Evolutionary conservation across 2,329 filamentous ascomycete genomes (phyloP).

Genomic region (Pseudomassariella vexata): DNA sequence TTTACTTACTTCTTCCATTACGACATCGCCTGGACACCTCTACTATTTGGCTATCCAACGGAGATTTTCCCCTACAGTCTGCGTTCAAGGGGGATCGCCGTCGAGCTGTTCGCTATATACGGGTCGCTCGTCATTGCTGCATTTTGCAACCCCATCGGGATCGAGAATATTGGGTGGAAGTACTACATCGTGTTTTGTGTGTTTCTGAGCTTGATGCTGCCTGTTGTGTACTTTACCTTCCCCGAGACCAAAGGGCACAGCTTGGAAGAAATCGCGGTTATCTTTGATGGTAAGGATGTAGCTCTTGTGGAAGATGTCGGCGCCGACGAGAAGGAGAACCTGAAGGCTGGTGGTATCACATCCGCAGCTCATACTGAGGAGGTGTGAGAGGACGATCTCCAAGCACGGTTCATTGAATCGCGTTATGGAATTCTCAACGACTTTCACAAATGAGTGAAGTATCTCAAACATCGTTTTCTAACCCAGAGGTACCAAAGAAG

Average conservation of each 20-base stretch:
- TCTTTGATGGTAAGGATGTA: constrained; percentile 15
- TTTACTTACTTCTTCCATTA: constrained; percentile 42
- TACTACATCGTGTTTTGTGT: constrained; percentile 33
- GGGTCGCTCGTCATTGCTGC: constrained; percentile 21
- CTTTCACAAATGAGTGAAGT: background rate
- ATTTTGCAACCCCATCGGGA: constrained; percentile 31
- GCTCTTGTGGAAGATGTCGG: constrained; percentile 12
- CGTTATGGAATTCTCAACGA: background rate
- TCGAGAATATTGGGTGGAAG: constrained; percentile 30
- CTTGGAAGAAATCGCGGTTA: constrained; percentile 22
- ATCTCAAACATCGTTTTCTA: too few species aligned
- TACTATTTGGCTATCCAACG: constrained; percentile 36
- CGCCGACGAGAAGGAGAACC: constrained; percentile 7
- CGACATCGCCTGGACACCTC: constrained; percentile 39
- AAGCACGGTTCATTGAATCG: background rate
- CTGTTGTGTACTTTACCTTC: constrained; percentile 28
- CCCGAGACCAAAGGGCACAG: constrained; percentile 22
- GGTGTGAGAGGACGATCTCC: too few species aligned
- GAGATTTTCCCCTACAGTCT: constrained; percentile 33
- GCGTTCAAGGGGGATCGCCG: constrained; percentile 28
- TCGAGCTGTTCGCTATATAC: constrained; percentile 18
- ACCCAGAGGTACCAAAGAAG: too few species aligned
- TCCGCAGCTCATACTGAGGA: constrained; percentile 1
- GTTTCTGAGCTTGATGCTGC: constrained; percentile 21
- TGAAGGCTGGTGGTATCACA: background rate